Conservation (phyloP, 345 rosid genomes). For the Acer negundo region DNA sequence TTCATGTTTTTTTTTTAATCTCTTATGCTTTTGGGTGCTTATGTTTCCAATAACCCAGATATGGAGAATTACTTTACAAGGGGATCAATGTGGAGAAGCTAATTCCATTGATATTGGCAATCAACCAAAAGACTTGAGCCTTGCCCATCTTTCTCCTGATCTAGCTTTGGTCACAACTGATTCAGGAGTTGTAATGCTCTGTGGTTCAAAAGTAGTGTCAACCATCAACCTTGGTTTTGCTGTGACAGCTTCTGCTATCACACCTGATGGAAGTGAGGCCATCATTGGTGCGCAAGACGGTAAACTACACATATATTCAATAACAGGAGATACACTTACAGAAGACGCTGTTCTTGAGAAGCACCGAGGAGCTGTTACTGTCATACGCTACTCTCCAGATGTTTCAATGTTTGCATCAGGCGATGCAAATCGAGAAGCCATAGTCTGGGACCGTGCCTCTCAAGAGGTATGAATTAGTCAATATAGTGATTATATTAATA, state of each 20-base stretch:
- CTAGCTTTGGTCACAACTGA: conserved; percentile 70
- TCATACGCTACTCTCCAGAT: conserved; percentile 86
- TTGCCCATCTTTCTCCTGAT: conserved; percentile 67
- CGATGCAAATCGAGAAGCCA: conserved; percentile 88
- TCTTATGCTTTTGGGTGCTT: conserved; percentile 10
- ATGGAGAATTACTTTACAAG: conserved; percentile 71
- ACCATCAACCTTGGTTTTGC: conserved; percentile 73
- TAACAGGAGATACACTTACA: conserved; percentile 63
- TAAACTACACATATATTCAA: conserved; percentile 70
- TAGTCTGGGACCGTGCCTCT: conserved; percentile 82
- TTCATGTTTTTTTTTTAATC: not conserved
- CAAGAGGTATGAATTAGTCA: conserved; percentile 55
- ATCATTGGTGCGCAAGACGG: conserved; percentile 84
- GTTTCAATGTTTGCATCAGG: conserved; percentile 91
- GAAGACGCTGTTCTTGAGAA: conserved; percentile 86
- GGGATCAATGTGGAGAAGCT: conserved; percentile 69
- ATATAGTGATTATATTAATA: not conserved
- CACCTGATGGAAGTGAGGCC: conserved; percentile 95
- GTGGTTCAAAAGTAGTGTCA: conserved; percentile 65
- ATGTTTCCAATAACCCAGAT: conserved; percentile 40
- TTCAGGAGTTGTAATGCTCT: conserved; percentile 80
- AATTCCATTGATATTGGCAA: conserved; percentile 69
- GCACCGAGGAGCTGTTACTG: conserved; percentile 87
- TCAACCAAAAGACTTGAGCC: conserved; percentile 90
- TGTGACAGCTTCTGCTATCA: conserved; percentile 75